A percentile compares a stretch with the other conserved stretches of the same genome.
phyloP scores from a whole-genome alignment of 306 rosid genomes.

The Ziziphus jujuba region DNA sequence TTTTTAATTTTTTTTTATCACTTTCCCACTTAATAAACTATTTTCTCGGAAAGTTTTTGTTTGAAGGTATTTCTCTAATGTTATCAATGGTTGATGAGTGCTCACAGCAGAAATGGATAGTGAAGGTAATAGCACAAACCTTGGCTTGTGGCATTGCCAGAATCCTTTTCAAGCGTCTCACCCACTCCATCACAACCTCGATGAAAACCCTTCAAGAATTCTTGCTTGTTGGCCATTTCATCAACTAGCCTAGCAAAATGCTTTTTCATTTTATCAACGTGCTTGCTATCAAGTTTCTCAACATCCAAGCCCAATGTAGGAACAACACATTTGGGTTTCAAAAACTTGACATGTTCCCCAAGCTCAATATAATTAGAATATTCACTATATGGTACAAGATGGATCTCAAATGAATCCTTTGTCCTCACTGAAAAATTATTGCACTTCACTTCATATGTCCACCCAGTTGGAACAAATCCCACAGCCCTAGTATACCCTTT shows the following conservation, averaged over 20 bases:
- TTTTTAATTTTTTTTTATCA: no score
- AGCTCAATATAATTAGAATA: slow-evolving; percentile 90
- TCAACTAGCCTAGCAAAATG: slow-evolving; percentile 77
- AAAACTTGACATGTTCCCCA: slow-evolving; percentile 72
- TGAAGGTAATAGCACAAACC: slow-evolving; percentile 25
- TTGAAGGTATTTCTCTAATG: no score
- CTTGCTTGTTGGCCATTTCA: slow-evolving; percentile 82
- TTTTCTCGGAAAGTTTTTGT: no score
- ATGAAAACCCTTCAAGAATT: slow-evolving; percentile 66
- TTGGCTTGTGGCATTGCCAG: slow-evolving; percentile 22
- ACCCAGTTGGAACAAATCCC: slow-evolving; percentile 94
- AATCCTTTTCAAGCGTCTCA: slow-evolving; percentile 36
- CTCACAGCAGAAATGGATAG: no score
- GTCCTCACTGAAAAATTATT: slow-evolving; percentile 62
- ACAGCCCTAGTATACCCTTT: slow-evolving; percentile 73
- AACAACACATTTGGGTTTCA: slow-evolving; percentile 77
- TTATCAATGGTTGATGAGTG: no score
- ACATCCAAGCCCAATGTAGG: slow-evolving; percentile 90
- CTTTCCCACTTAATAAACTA: no score
- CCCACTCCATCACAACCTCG: slow-evolving; percentile 28
- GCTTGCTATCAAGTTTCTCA: slow-evolving; percentile 79
- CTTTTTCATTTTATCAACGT: slow-evolving; percentile 65
- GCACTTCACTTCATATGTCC: slow-evolving; percentile 92
- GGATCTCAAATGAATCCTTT: slow-evolving; percentile 70
- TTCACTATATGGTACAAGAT: slow-evolving; percentile 94